Conservation (phyloP, 345 rosid genomes). For the Excoecaria cochinchinensis region DNA sequence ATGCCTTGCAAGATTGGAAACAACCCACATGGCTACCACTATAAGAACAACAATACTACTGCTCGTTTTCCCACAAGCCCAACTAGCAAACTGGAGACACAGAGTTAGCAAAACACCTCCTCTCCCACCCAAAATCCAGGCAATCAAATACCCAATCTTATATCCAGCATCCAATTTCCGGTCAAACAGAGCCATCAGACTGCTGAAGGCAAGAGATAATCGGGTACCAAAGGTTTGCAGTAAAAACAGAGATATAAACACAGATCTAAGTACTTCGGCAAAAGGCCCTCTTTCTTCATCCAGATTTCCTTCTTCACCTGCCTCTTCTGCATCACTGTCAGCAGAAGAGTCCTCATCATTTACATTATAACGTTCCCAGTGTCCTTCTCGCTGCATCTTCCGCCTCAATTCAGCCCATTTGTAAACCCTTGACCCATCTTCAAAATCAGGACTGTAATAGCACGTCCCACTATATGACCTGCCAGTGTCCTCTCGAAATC, state of each 20-base stretch:
- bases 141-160: conserved; percentile 71
- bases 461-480: conserved; percentile 36
- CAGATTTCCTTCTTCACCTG: conserved; percentile 30
- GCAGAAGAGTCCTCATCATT: conserved; percentile 23
- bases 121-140: conserved; percentile 77
- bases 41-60: conserved; percentile 65
- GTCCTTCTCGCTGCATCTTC: conserved; percentile 43
- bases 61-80: conserved; percentile 89
- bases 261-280: conserved; percentile 52
- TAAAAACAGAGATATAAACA: conserved; percentile 54
- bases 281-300: conserved; percentile 59
- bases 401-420: conserved; percentile 64
- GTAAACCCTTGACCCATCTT: conserved; percentile 44
- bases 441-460: conserved; percentile 43
- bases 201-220: conserved; percentile 65
- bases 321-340: conserved; percentile 36
- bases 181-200: conserved; percentile 62
- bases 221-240: conserved; percentile 53
- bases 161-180: conserved; percentile 73
- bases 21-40: conserved; percentile 78
- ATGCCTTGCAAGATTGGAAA: conserved; percentile 67
- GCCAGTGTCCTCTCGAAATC: conserved; percentile 37
- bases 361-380: conserved; percentile 36
- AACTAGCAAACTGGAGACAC: conserved; percentile 73
- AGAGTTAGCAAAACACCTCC: conserved; percentile 66